A percentile compares a stretch with the other conserved stretches of the same genome.
phyloP scores from a whole-genome alignment of 306 rosid species.

The Mimosa pudica region DNA sequence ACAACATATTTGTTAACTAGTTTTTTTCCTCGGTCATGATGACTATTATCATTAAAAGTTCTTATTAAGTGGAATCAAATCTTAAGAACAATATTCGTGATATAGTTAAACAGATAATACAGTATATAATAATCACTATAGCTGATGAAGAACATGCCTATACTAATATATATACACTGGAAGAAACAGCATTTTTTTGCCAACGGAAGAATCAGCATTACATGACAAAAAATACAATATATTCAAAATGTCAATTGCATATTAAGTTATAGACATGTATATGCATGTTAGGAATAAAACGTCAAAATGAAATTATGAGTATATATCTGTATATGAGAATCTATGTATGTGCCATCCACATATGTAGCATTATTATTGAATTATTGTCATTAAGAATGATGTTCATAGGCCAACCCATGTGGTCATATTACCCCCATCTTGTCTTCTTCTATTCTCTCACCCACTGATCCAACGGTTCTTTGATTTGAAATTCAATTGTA shows the following conservation, averaged over 20 bases:
- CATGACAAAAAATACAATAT: background rate
- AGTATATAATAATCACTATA: background rate
- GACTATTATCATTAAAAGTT: background rate
- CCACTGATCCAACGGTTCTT: background rate
- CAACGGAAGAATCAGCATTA: background rate
- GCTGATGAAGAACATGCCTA: background rate
- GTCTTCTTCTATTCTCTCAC: conserved; percentile 17
- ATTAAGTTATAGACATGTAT: background rate
- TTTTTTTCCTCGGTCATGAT: background rate
- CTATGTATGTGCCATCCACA: background rate
- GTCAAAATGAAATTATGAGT: conserved; percentile 13
- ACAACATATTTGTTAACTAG: too few species aligned
- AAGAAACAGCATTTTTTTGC: background rate
- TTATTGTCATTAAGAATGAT: conserved; percentile 42
- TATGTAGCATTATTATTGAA: conserved; percentile 2
- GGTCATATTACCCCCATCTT: conserved; percentile 49
- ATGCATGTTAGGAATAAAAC: background rate
- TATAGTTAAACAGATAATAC: background rate
- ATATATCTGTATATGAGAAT: background rate
- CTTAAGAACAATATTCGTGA: background rate
- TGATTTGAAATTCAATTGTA: background rate
- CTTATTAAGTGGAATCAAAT: background rate
- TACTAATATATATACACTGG: background rate
- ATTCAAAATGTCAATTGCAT: background rate
- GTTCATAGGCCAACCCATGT: conserved; percentile 63